Evolutionary conservation across 1,284 basidiomycete species (phyloP).

Genomic region (Cerioporus squamosus): DNA sequence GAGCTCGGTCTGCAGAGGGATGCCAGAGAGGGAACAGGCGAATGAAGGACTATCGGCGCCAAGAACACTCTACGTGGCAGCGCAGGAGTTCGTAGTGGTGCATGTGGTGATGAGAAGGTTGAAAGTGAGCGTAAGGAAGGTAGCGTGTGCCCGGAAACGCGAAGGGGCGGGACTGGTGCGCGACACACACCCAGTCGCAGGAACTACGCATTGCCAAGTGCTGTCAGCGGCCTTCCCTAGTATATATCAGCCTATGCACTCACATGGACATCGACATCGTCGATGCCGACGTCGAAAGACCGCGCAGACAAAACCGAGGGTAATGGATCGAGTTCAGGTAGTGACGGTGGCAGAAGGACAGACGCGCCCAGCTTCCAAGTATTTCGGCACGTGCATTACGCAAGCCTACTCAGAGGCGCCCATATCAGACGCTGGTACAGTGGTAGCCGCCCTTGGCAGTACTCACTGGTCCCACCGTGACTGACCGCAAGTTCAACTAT

Average conservation of each 20-base stretch:
- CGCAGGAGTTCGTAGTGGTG: background rate
- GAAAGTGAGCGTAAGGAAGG: slow-evolving; percentile 35
- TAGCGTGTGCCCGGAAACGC: slow-evolving; percentile 28
- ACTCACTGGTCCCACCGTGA: too few relatives aligned
- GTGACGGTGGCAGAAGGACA: slow-evolving; percentile 7
- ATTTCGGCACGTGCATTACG: slow-evolving; percentile 25
- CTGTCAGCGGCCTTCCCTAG: background rate
- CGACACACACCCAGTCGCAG: slow-evolving; percentile 35
- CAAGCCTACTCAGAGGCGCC: slow-evolving; percentile 8
- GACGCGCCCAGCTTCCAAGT: slow-evolving; percentile 4
- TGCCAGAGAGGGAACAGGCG: slow-evolving; percentile 47
- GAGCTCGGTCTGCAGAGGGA: slow-evolving; percentile 54
- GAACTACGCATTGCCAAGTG: slow-evolving; percentile 25
- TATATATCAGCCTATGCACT: background rate
- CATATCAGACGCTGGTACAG: too few relatives aligned
- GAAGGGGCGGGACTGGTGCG: slow-evolving; percentile 30
- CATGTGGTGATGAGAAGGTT: slow-evolving; percentile 12
- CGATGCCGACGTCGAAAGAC: slow-evolving; percentile 13
- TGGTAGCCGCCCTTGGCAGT: too few relatives aligned
- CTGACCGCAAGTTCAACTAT: too few relatives aligned
- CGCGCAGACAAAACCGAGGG: background rate
- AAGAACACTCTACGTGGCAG: slow-evolving; percentile 9
- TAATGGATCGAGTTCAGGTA: background rate
- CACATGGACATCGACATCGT: slow-evolving; percentile 22
- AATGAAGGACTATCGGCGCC: slow-evolving; percentile 9